A percentile compares a stretch with the other conserved stretches of the same genome.
phyloP scores from a whole-genome alignment of 2,329 filamentous ascomycete genomes.

The Pseudocercospora cruenta region DNA sequence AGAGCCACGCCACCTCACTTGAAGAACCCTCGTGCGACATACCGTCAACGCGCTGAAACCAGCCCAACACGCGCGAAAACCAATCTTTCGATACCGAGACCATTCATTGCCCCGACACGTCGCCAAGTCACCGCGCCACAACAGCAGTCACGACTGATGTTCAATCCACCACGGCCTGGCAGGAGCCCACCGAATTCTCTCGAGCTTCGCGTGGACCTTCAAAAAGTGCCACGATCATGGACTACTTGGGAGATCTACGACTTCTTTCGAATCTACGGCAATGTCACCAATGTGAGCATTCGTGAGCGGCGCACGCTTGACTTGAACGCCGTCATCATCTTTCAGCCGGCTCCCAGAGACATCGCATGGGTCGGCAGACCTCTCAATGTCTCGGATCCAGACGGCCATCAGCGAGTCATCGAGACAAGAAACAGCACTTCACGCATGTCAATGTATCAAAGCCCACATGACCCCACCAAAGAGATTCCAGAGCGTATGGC shows the following conservation, averaged over 20 bases:
- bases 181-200: slow-evolving; percentile 6
- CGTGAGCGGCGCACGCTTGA: neutral
- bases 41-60: neutral
- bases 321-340: slow-evolving; percentile 24
- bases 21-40: neutral
- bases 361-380: slow-evolving; percentile 22
- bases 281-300: slow-evolving; percentile 30
- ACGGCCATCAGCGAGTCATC: slow-evolving; percentile 4
- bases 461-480: slow-evolving; percentile 8
- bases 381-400: slow-evolving; percentile 13
- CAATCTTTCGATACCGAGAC: neutral
- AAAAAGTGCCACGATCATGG: slow-evolving; percentile 24
- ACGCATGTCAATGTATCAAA: slow-evolving; percentile 8
- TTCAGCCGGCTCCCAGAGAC: slow-evolving; percentile 29
- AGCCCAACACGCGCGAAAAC: neutral
- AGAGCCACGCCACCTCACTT: neutral
- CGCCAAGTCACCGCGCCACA: neutral
- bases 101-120: neutral
- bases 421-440: slow-evolving; percentile 15
- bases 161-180: neutral
- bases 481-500: slow-evolving; percentile 25
- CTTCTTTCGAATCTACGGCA: slow-evolving; percentile 21
- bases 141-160: neutral
- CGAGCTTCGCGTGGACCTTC: slow-evolving; percentile 22
- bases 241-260: slow-evolving; percentile 30